Evolutionary conservation across 2,329 filamentous ascomycete genomes (phyloP).

Genomic region (Colletotrichum sp.): DNA sequence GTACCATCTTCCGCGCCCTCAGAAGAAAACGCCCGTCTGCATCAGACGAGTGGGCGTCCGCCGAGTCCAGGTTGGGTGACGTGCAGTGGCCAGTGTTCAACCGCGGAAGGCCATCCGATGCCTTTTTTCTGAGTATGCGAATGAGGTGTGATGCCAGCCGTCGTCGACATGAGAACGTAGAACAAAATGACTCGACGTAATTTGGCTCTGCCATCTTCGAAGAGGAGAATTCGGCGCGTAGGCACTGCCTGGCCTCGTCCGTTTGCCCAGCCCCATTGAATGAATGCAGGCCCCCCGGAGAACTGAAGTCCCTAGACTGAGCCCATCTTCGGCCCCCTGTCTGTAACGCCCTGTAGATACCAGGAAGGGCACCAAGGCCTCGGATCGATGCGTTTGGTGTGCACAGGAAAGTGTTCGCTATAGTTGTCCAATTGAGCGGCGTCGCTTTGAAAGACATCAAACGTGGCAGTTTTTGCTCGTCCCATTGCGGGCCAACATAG

Average conservation of each 20-base stretch:
- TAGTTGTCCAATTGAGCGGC: constrained; percentile 4
- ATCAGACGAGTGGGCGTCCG: background rate
- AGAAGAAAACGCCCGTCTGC: background rate
- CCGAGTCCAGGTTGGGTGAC: background rate
- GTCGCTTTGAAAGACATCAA: background rate
- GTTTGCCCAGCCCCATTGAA: background rate
- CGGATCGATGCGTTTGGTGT: background rate
- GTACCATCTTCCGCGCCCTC: background rate
- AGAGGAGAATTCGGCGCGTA: background rate
- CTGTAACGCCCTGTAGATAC: background rate
- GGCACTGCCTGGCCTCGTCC: background rate
- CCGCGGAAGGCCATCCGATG: background rate
- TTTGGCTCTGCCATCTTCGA: background rate
- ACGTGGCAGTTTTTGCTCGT: background rate
- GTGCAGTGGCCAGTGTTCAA: background rate
- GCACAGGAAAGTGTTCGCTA: constrained; percentile 3
- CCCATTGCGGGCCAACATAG: background rate
- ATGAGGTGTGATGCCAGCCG: background rate
- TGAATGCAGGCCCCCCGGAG: background rate
- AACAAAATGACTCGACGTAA: background rate
- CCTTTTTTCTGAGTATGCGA: background rate
- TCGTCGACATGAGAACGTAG: background rate
- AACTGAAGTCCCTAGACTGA: background rate
- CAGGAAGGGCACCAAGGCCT: background rate
- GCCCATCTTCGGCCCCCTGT: background rate